Conservation (phyloP, 352 stramenopile genomes). For the Pythium brachiatum region DNA sequence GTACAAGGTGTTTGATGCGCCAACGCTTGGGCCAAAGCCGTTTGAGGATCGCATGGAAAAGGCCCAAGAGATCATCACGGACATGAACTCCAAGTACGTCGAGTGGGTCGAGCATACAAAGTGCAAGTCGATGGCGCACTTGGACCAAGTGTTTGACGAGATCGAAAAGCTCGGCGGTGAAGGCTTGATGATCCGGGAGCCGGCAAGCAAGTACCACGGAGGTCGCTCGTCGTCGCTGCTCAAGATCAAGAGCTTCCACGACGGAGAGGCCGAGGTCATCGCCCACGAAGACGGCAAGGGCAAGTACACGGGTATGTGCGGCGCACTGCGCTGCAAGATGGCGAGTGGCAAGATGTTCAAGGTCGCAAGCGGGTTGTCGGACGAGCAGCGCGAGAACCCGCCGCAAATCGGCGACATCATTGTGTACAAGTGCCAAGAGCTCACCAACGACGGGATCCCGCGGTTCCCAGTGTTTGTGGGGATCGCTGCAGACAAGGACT, state of each 20-base stretch:
- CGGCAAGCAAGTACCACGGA: slow-evolving; percentile 43
- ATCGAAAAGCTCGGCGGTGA: slow-evolving; percentile 62
- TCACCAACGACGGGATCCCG: slow-evolving; percentile 63
- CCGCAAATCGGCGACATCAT: slow-evolving; percentile 57
- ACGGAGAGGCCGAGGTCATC: slow-evolving; percentile 62
- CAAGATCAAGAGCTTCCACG: slow-evolving; percentile 80
- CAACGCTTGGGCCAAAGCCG: slow-evolving; percentile 36
- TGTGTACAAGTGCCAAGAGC: slow-evolving; percentile 81
- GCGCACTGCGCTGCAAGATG: slow-evolving; percentile 59
- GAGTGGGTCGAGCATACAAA: slow-evolving; percentile 63
- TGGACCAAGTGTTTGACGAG: slow-evolving; percentile 51
- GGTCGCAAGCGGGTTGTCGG: slow-evolving; percentile 61
- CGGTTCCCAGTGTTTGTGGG: slow-evolving; percentile 74
- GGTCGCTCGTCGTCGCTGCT: slow-evolving; percentile 57
- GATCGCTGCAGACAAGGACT: slow-evolving; percentile 50
- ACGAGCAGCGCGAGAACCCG: slow-evolving; percentile 46
- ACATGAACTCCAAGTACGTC: slow-evolving; percentile 38
- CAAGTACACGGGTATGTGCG: slow-evolving; percentile 57
- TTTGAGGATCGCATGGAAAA: slow-evolving; percentile 61
- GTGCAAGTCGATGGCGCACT: slow-evolving; percentile 44
- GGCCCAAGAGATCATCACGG: slow-evolving; percentile 27
- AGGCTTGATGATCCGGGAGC: slow-evolving; percentile 72
- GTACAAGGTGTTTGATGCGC: slow-evolving; percentile 72
- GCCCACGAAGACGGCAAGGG: slow-evolving; percentile 68
- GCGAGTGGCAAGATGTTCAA: slow-evolving; percentile 72